Evolutionary conservation across 306 rosid genomes (phyloP).

Genomic region (Ziziphus jujuba): DNA sequence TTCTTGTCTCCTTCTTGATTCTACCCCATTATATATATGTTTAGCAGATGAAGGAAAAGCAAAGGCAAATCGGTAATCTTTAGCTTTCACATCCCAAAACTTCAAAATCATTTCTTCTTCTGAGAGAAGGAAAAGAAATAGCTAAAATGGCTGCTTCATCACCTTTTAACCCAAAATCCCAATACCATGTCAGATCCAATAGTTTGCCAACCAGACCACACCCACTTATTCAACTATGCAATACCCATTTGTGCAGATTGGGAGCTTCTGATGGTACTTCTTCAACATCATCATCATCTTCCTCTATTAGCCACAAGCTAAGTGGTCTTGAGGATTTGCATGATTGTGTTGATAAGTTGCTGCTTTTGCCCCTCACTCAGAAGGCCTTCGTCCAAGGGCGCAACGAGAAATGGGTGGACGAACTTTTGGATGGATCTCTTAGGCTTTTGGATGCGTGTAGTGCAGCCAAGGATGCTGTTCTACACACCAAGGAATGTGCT

Average conservation of each 20-base stretch:
- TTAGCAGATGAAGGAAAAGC: slow-evolving; percentile 8
- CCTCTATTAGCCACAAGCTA: slow-evolving; percentile 33
- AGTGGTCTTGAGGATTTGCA: slow-evolving; percentile 28
- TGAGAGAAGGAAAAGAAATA: background rate
- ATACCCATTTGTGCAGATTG: slow-evolving; percentile 38
- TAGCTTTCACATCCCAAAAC: background rate
- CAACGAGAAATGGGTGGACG: slow-evolving; percentile 48
- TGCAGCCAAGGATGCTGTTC: slow-evolving; percentile 45
- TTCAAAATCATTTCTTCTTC: slow-evolving; percentile 12
- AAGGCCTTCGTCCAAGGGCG: slow-evolving; percentile 36
- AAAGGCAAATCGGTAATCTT: slow-evolving; percentile 8
- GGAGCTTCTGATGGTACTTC: slow-evolving; percentile 19
- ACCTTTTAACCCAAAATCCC: slow-evolving; percentile 30
- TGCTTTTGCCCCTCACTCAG: slow-evolving; percentile 42
- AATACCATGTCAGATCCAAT: slow-evolving; percentile 41
- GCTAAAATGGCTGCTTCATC: slow-evolving; percentile 39
- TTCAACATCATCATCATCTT: slow-evolving; percentile 23
- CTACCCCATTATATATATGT: slow-evolving; percentile 18
- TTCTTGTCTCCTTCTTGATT: slow-evolving; percentile 21
- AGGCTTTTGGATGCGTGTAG: slow-evolving; percentile 36
- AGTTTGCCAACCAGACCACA: slow-evolving; percentile 51
- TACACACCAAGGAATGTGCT: slow-evolving; percentile 55
- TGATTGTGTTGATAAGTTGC: slow-evolving; percentile 41
- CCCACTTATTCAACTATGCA: slow-evolving; percentile 42
- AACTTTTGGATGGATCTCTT: slow-evolving; percentile 48